Evolutionary conservation across 2,329 filamentous ascomycete genomes (phyloP), one percentile per base, ranked within the genome.

Genomic region (Ceratocystis huliohia): DNA sequence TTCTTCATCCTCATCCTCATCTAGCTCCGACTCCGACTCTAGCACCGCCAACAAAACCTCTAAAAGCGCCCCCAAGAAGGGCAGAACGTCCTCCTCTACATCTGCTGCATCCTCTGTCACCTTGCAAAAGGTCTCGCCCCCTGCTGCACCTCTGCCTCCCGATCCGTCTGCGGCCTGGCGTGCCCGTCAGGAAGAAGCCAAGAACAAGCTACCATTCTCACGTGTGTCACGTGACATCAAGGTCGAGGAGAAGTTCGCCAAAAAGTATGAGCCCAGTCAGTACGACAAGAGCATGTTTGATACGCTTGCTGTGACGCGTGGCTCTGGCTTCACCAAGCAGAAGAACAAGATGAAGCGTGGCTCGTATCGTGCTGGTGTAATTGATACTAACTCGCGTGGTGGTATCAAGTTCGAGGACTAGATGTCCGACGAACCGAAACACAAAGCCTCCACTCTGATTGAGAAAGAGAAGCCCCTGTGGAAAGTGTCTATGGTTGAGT

Each of bases 331-430:
- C 78, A 97, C 93, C 68, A 99, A 99, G 81, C 94, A 97, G 80
- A 99, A 99, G 86, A 99, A 99, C 79, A 99, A 99, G 82, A 94
- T 91, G 83, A 92, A 91, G 82, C 82, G 86, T 71, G 94, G 94
- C 63, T 90, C 88, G 70, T 99, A 96, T 81, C 86, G 88, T 61
- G 94, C 94, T 57, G 94, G 94, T 5, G 77, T 82, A 64, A 96
- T 99, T 72, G 92, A 99, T 74, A 88, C 93, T 65, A 78, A 82
- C 15, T 85, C 87, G 22, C 88, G 88, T 70, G 92, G 93, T 77
- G 88, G 89, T 67, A 88, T 96, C 79, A 96, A 96, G 79, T 99
- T 99, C 76, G 91, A 96, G 1, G 89, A 96, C 72, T 96, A 84
- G 70, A 33, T 37, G 37, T 17, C 37, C 13, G 37, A 41, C 37